Percentiles rank a stretch among this genome's conserved stretches.
phyloP scores from a whole-genome alignment of 1,284 basidiomycete genomes.

The Lignosus rhinocerotis region DNA sequence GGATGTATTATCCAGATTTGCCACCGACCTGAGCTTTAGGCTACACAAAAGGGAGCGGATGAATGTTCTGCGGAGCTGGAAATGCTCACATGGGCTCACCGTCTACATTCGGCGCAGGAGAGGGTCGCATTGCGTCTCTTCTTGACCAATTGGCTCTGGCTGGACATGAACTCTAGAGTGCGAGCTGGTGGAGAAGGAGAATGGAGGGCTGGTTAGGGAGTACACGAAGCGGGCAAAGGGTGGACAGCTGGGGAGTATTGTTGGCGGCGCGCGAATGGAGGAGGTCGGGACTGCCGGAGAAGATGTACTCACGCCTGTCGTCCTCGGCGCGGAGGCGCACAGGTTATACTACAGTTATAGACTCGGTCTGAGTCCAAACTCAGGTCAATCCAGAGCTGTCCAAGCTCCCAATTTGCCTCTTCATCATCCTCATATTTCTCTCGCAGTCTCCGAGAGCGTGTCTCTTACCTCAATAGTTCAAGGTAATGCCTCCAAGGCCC shows the following conservation, averaged over 20 bases:
- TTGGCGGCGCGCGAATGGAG: constrained; percentile 4
- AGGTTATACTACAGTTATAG: neutral
- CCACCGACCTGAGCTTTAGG: constrained; percentile 61
- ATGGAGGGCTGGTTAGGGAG: neutral
- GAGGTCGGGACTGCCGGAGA: neutral
- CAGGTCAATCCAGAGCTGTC: neutral
- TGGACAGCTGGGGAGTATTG: neutral
- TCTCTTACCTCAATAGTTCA: too few species aligned
- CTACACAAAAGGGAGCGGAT: constrained; percentile 33
- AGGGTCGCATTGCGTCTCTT: constrained; percentile 27
- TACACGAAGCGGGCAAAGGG: neutral
- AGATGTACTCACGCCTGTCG: constrained; percentile 8
- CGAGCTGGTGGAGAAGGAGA: neutral
- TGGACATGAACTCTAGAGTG: constrained; percentile 17
- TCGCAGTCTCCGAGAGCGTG: neutral
- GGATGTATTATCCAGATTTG: neutral
- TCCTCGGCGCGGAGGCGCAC: neutral
- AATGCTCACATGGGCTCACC: constrained; percentile 16
- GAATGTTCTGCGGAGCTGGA: constrained; percentile 8
- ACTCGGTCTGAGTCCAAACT: neutral
- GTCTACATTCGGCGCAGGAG: constrained; percentile 29
- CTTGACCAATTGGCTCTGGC: constrained; percentile 21
- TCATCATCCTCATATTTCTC: neutral
- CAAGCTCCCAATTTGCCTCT: neutral
- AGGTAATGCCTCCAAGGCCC: too few species aligned